Evolutionary conservation across 202 grass and related monocot species (phyloP), one percentile per base, ranked within the genome.

Genomic region (Dendrocalamus latiflorus): DNA sequence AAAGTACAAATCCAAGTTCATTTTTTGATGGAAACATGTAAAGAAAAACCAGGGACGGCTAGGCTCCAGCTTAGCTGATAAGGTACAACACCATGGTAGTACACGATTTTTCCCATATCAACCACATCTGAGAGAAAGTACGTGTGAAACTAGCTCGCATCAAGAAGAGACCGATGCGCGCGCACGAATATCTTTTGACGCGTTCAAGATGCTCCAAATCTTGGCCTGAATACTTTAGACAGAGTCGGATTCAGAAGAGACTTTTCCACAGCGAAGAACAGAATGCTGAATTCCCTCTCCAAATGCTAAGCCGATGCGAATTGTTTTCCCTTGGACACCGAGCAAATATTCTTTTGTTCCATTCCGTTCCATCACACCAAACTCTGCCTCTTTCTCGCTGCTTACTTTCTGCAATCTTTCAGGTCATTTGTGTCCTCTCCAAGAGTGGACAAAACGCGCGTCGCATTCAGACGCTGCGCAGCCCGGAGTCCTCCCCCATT

Each of bases 121-220:
- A 14, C 1, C 4, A 25, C 5, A 6, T 9, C 6, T 8, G 1
- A 38, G 15, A 59, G 15, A 33, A 20, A 30, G 34, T 9, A 15
- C 5, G 65, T 81, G 65, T 59, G 65, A 58, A 59, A 59, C 9
- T 6, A 15, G 37, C 37, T 59, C 34, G 36, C 14, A 17, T 42
- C 37, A n/a, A n/a, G n/a, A 13, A 69, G 50, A 26, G 65, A 58
- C 50, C 77, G 18, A n/a, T n/a, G n/a, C n/a, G 4, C 4, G 15
- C 21, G 55, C 18, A 11, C 8, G 24, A 5, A 3, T 25, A 24
- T 16, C 25, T 60, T 72, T 49, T 64, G 56, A 66, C 81, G 21
- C 11, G 36, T 65, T 62, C 59, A 53, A 65, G 80, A 65, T 21
- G 70, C 44, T 55, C 80, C 58, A 51, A 42, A 66, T 55, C 81